Percentiles rank a stretch among this genome's conserved stretches.
These are phyloP conservation scores for Xanthoconium separans DNA, from an alignment of 1,284 basidiomycete genomes.

Conservation along the genomic window DNA sequence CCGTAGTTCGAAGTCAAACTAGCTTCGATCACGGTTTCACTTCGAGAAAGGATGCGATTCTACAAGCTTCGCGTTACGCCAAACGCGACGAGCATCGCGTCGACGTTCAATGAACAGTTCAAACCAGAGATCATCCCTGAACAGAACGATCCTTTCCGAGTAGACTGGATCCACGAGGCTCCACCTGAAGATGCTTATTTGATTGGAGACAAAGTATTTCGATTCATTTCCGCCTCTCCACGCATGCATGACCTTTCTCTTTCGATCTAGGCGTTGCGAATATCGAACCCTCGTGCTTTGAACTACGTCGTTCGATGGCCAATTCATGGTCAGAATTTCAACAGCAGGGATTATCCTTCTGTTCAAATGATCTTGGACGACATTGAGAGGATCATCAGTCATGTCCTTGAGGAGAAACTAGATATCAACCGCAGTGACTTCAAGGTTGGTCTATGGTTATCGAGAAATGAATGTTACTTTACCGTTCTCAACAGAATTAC, in stretches of 20 bases:
- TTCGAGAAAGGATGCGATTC: conserved; percentile 84
- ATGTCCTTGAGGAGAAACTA: conserved; percentile 61
- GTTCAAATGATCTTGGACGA: conserved; percentile 74
- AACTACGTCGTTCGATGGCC: conserved; percentile 80
- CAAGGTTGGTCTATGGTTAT: conserved; percentile 45
- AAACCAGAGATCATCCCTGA: conserved; percentile 81
- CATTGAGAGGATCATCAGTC: conserved; percentile 68
- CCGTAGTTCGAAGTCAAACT: conserved; percentile 72
- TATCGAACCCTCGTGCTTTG: conserved; percentile 65
- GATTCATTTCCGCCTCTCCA: conserved; percentile 1
- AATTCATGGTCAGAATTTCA: conserved; percentile 74
- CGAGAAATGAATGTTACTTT: not conserved
- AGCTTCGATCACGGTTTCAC: conserved; percentile 67
- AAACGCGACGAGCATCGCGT: conserved; percentile 69
- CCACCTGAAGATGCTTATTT: conserved; percentile 47
- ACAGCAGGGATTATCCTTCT: conserved; percentile 74
- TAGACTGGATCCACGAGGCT: conserved; percentile 74
- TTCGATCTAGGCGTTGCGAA: conserved; percentile 58
- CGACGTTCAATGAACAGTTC: conserved; percentile 74
- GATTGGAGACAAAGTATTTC: conserved; percentile 68
- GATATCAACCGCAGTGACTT: conserved; percentile 57
- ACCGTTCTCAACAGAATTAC: conserved; percentile 52
- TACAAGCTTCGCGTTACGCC: conserved; percentile 82
- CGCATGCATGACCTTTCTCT: conserved; percentile 8
- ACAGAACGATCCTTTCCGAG: conserved; percentile 74